Base-by-base conservation (phyloP, 495 filamentous ascomycete genomes). In the Tirmania nivea region DNA sequence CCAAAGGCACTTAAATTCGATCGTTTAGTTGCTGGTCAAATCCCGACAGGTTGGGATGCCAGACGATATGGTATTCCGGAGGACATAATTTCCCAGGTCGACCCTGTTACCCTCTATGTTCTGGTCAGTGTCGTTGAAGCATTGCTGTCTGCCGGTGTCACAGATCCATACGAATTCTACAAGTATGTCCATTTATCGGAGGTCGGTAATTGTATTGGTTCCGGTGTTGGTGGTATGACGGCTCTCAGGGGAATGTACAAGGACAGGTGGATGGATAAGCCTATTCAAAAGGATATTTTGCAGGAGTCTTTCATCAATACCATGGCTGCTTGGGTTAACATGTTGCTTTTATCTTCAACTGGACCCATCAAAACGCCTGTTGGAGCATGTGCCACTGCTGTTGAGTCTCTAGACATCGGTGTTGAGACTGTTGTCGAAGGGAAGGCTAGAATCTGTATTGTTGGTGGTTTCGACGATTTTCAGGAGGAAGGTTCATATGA, bases 281-380 rank as follows among this genome's bases (percentile, higher is more conserved):
- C 90, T n/a, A 73, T 96, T 19, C 90, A 99, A 67, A 99, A 96
- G 70, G 90, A 99, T 66, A 94, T 99, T 60, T 73, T 99, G 36
- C 90, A 99, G 64, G 90, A 99, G 68, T 96, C 90, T 4, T 99
- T 99, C 75, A 96, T 99, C 74, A 99, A 99, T 70, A 96, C 90
- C 21, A 99, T 99, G 90, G 80, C 84, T 56, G 90, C 90, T 7
- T 99, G 90, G 90, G 88, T 96, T 52, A 99, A 99, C 72, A 96
- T 99, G 90, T 69, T 99, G 64, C 71, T 99, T 47, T 68, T 99
- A 53, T 96, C 90, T 12, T 95, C 92, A 14, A 95, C 90, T 39
- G 90, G 90, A 57, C 90, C 90, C 16, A 95, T 99, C 74, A 95
- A 96, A 75, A 95, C 92, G 0, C 90, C 90, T 11, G 89, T 95